Evolutionary conservation across 2,329 filamentous ascomycete genomes (phyloP).

Genomic region (Hymenoscyphus occultus): DNA sequence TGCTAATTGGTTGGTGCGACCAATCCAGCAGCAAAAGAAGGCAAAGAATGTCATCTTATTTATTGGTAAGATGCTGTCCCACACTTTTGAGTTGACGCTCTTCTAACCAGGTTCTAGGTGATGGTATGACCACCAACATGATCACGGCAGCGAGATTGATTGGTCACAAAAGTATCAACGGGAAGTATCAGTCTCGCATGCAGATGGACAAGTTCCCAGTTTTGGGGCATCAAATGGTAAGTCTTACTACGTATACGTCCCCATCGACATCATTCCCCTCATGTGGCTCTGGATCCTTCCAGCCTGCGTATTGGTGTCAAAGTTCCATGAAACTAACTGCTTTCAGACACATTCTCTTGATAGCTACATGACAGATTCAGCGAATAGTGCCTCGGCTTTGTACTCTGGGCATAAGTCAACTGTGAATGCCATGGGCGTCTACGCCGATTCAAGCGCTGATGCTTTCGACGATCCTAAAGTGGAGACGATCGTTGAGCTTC

Average conservation of each 20-base stretch:
- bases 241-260: not conserved
- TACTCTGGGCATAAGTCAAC: slow-evolving; percentile 83
- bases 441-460: slow-evolving; percentile 71
- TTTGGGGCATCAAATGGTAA: slow-evolving; percentile 76
- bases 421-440: slow-evolving; percentile 76
- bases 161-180: slow-evolving; percentile 79
- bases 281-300: not conserved
- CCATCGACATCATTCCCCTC: not conserved
- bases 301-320: no score
- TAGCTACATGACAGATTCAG: slow-evolving; percentile 81
- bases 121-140: slow-evolving; percentile 73
- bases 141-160: slow-evolving; percentile 78
- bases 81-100: not conserved
- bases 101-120: slow-evolving; percentile 33
- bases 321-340: slow-evolving; percentile 10
- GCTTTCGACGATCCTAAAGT: slow-evolving; percentile 82
- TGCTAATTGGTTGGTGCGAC: slow-evolving; percentile 74
- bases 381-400: slow-evolving; percentile 78
- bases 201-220: slow-evolving; percentile 80
- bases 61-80: slow-evolving; percentile 52
- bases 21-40: slow-evolving; percentile 65
- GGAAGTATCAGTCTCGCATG: slow-evolving; percentile 74
- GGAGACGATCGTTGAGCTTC: slow-evolving; percentile 77
- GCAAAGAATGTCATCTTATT: slow-evolving; percentile 86
- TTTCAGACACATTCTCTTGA: slow-evolving; percentile 73